These are phyloP conservation scores for Trypanosoma brucei DNA, from an alignment of 208 protist genomes.

Conservation along the genomic window DNA sequence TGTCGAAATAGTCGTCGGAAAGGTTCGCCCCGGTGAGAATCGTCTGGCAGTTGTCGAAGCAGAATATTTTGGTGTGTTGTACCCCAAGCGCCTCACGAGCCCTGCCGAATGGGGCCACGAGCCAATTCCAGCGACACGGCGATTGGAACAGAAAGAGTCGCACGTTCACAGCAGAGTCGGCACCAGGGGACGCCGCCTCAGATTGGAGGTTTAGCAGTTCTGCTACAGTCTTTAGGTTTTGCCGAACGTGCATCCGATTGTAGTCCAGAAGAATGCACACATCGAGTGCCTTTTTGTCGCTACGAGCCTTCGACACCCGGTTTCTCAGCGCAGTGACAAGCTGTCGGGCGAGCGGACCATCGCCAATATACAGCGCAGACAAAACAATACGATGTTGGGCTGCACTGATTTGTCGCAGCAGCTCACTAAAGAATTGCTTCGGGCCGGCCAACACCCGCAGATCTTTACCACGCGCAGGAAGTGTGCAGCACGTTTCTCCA, in stretches of 20 bases:
- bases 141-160: slow-evolving; percentile 63
- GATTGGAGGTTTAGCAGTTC: slow-evolving; percentile 28
- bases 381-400: slow-evolving; percentile 62
- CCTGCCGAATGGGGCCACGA: slow-evolving; percentile 53
- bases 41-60: slow-evolving; percentile 84
- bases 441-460: slow-evolving; percentile 53
- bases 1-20: slow-evolving; percentile 92
- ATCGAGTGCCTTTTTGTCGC: slow-evolving; percentile 26
- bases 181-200: slow-evolving; percentile 8
- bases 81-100: slow-evolving; percentile 85
- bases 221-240: slow-evolving; percentile 50
- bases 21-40: slow-evolving; percentile 93
- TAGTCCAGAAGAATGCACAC: slow-evolving; percentile 74
- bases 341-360: slow-evolving; percentile 45
- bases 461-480: slow-evolving; percentile 51
- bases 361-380: slow-evolving; percentile 83
- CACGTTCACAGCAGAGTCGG: slow-evolving; percentile 27
- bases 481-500: slow-evolving; percentile 42
- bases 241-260: slow-evolving; percentile 74
- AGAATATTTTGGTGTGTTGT: slow-evolving; percentile 93
- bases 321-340: slow-evolving; percentile 56
- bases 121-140: slow-evolving; percentile 48
- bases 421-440: slow-evolving; percentile 59
- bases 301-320: slow-evolving; percentile 30
- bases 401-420: slow-evolving; percentile 37